Base-by-base conservation (phyloP, 495 filamentous ascomycete species). In the Bathelium albidoporum region DNA sequence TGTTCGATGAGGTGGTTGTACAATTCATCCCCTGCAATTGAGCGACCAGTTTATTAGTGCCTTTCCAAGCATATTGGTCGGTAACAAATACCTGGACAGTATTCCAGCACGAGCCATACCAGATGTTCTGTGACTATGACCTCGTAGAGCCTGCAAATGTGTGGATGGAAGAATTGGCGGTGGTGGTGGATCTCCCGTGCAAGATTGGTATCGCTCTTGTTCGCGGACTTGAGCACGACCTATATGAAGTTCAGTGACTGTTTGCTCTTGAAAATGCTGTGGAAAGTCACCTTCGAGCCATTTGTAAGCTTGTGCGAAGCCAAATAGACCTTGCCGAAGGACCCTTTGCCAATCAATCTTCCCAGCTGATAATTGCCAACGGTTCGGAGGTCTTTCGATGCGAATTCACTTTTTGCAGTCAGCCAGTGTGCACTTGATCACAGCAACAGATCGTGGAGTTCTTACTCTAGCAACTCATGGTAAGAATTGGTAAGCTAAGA, bases 161-260 rank as follows among this genome's bases (percentile, higher is more conserved):
- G 94, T 31, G 94, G 94, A 73, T 98, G 94, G 64, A 96, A 80
- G 74, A 98, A 96, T 77, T 98, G 94, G 67, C 94, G 88, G 73
- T 98, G 94, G 71, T 98, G 94, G 72, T 98, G 94, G 67, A 98
- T 97, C 73, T 98, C 94, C 63, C 94, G 88, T 41, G 92, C 91
- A 43, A 98, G 86, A 73, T 97, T 97, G 32, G 89, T 83, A 72
- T 98, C 94, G 68, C 93, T 88, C 76, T 96, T 97, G 72, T 91
- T 92, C 62, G 94, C 92, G 53, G 93, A 96, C 75, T 97, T 97
- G 72, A 97, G 90, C 18, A 97, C 93, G 66, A 97, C 92, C 93
- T 95, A 70, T 39, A 70, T 61, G 59, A 34, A 65, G 39, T 36
- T 49, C 49, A 55, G 24, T 55, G 20, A 20, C 9, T 12, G 20